Conservation (phyloP, 805 yeast genomes). For the Grigorovia humatica region DNA sequence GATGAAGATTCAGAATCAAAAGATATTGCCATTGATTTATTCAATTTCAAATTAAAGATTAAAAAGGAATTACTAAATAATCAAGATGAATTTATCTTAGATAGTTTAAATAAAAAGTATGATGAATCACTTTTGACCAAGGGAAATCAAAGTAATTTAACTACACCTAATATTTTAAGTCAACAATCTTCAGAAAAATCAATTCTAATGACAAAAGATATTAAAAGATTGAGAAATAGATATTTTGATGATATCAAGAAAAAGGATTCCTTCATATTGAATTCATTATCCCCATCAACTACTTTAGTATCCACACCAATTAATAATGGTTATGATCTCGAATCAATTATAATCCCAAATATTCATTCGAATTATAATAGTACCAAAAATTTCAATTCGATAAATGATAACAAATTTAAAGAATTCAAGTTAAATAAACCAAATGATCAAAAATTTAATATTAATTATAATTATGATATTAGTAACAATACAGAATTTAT, state of each 20-base stretch:
- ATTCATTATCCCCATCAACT: neutral
- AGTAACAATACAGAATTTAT: neutral
- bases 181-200: neutral
- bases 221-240: neutral
- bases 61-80: neutral
- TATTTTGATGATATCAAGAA: neutral
- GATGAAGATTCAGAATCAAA: neutral
- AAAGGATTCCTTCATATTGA: neutral
- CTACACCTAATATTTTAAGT: neutral
- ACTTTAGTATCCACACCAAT: neutral
- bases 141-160: neutral
- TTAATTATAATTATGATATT: constrained; percentile 1
- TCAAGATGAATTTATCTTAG: neutral
- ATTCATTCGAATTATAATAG: neutral
- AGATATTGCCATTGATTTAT: neutral
- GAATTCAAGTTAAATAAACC: neutral
- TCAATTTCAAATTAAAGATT: neutral
- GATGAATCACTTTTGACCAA: neutral
- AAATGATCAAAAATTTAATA: neutral
- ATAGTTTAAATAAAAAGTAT: neutral
- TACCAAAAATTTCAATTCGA: neutral
- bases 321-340: neutral
- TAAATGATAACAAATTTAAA: neutral
- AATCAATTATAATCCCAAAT: neutral
- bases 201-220: neutral